These are phyloP conservation scores for Colletotrichum sp. DNA, from an alignment of 2,329 filamentous ascomycete species.

Conservation along the genomic window DNA sequence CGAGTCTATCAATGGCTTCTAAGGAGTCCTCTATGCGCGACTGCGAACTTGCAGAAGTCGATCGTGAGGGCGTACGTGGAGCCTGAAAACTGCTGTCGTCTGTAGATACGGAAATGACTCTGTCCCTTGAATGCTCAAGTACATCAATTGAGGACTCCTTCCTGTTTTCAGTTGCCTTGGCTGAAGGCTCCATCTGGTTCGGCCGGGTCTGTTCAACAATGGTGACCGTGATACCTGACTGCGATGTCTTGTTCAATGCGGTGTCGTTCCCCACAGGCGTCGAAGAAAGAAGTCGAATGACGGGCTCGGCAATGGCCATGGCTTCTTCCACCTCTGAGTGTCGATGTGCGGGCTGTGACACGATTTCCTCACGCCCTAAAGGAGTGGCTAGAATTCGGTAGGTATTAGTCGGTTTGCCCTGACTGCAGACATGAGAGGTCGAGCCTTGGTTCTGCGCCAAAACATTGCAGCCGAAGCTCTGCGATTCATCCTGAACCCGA, in stretches of 20 bases:
- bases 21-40: conserved; percentile 68
- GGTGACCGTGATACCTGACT: background rate
- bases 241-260: background rate
- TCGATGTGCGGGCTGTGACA: background rate
- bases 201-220: background rate
- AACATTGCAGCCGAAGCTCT: conserved; percentile 60
- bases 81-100: background rate
- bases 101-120: conserved; percentile 8
- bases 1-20: conserved; percentile 65
- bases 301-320: conserved; percentile 16
- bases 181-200: background rate
- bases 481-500: conserved; percentile 20
- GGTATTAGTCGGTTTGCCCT: conserved; percentile 36
- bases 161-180: background rate
- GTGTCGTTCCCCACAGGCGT: background rate
- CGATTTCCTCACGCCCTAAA: conserved; percentile 28
- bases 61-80: conserved; percentile 8
- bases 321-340: background rate
- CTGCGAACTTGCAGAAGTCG: conserved; percentile 27
- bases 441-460: conserved; percentile 40
- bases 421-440: conserved; percentile 24
- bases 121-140: background rate
- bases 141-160: background rate
- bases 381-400: conserved; percentile 55
- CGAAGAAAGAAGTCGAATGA: background rate